These are phyloP conservation scores for Myriangium duriaei DNA, from an alignment of 2,329 filamentous ascomycete genomes.

Conservation along the genomic window DNA sequence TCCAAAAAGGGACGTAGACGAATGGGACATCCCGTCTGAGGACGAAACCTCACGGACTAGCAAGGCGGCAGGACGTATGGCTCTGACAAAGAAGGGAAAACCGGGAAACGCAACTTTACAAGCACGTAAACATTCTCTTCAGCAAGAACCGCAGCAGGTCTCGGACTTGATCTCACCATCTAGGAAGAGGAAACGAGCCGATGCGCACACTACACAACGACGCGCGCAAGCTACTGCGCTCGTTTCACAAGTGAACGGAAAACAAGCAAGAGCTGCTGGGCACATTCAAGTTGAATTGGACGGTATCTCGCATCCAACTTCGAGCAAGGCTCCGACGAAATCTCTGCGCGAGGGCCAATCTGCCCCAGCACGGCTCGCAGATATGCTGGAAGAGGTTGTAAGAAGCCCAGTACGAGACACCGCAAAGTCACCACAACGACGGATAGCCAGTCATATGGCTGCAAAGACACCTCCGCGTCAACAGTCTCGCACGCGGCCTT, in stretches of 20 bases:
- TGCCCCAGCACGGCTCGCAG: conserved; percentile 19
- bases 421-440: conserved; percentile 11
- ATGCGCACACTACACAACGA: neutral
- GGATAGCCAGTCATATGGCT: conserved; percentile 1
- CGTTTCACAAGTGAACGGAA: neutral
- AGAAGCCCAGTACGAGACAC: conserved; percentile 11
- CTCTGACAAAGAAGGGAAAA: no score
- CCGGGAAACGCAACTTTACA: no score
- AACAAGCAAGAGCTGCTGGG: neutral
- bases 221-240: neutral
- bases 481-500: neutral
- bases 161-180: no score
- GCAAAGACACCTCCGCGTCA: conserved; percentile 1
- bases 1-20: neutral
- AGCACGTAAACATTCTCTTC: no score
- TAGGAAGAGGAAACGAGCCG: conserved; percentile 6
- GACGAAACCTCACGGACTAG: neutral
- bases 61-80: no score
- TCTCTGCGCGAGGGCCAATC: conserved; percentile 17
- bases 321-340: neutral
- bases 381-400: conserved; percentile 19
- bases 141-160: neutral
- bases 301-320: neutral
- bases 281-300: no score
- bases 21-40: neutral